Evolutionary conservation across 768 basidiomycete species (phyloP).

Genomic region (Rhizopogon vinicolor): DNA sequence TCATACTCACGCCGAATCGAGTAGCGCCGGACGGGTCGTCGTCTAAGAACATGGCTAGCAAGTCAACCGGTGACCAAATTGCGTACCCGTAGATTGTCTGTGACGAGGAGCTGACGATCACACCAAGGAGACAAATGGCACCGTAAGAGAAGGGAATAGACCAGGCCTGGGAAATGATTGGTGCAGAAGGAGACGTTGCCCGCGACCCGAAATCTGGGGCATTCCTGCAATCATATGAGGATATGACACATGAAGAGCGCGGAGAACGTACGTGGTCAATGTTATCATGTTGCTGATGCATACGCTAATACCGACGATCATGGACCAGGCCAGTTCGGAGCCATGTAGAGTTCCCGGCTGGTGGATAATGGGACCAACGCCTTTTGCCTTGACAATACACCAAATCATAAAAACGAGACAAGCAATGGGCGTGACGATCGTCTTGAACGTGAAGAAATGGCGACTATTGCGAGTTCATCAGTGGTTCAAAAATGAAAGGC

Average conservation of each 20-base stretch:
- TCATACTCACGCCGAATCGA: conserved; percentile 46
- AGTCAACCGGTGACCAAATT: conserved; percentile 69
- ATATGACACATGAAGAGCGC: background rate
- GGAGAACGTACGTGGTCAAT: conserved; percentile 46
- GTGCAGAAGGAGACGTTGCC: conserved; percentile 45
- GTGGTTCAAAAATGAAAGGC: background rate
- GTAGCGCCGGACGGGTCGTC: conserved; percentile 51
- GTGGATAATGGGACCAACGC: conserved; percentile 65
- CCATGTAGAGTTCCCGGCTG: conserved; percentile 56
- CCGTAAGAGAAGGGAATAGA: conserved; percentile 67
- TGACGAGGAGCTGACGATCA: conserved; percentile 71
- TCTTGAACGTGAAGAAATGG: conserved; percentile 71
- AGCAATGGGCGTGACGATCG: conserved; percentile 58
- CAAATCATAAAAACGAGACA: conserved; percentile 67
- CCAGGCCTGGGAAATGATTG: conserved; percentile 55
- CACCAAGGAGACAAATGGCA: conserved; percentile 67
- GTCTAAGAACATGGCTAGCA: conserved; percentile 61
- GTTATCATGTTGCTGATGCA: conserved; percentile 76
- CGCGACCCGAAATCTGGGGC: conserved; percentile 64
- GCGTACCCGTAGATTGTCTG: conserved; percentile 65
- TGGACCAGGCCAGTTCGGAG: conserved; percentile 61
- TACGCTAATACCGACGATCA: conserved; percentile 60
- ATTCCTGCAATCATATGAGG: conserved; percentile 34
- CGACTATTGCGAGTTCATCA: conserved; percentile 32
- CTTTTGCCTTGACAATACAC: conserved; percentile 69